Percentiles rank a stretch among this genome's conserved stretches.
phyloP scores from a whole-genome alignment of 2,329 filamentous ascomycete species.

The Colletotrichum agaves region DNA sequence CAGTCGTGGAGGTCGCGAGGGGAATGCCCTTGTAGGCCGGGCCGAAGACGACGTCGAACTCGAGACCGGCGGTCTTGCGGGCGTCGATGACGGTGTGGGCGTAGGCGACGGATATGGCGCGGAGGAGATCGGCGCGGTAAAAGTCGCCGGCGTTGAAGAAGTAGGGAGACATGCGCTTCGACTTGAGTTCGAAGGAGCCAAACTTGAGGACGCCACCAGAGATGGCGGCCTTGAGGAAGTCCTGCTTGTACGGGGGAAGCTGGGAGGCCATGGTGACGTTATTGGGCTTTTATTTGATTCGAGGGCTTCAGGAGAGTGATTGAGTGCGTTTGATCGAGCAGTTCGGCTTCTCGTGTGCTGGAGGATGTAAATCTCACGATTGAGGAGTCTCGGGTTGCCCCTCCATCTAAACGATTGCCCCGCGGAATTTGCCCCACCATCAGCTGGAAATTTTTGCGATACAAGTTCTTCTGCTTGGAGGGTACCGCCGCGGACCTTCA shows the following conservation, averaged over 20 bases:
- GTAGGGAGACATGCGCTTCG: constrained; percentile 90
- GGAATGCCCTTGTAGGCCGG: constrained; percentile 98
- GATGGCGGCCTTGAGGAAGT: constrained; percentile 77
- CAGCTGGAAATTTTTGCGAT: constrained; percentile 14
- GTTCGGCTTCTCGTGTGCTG: constrained; percentile 28
- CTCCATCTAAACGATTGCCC: constrained; percentile 30
- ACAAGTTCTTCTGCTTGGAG: not conserved
- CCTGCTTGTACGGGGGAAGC: constrained; percentile 74
- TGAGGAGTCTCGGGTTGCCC: constrained; percentile 16
- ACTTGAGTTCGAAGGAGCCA: constrained; percentile 90
- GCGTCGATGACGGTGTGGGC: constrained; percentile 71
- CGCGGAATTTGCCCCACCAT: constrained; percentile 30
- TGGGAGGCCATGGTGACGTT: constrained; percentile 51
- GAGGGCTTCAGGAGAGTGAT: not conserved
- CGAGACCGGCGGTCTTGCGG: constrained; percentile 52
- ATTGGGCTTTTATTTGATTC: not conserved
- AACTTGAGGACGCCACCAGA: constrained; percentile 79
- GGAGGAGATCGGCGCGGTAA: constrained; percentile 81
- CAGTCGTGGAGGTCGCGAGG: constrained; percentile 80
- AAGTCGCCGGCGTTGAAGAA: constrained; percentile 98
- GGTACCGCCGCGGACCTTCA: constrained; percentile 4
- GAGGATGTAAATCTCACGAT: constrained; percentile 21
- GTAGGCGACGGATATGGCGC: constrained; percentile 83
- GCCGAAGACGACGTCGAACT: constrained; percentile 89
- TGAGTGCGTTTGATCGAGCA: constrained; percentile 14